Evolutionary conservation across 306 rosid species (phyloP), one percentile per base, ranked within the genome.

Genomic region (Betula pendula): DNA sequence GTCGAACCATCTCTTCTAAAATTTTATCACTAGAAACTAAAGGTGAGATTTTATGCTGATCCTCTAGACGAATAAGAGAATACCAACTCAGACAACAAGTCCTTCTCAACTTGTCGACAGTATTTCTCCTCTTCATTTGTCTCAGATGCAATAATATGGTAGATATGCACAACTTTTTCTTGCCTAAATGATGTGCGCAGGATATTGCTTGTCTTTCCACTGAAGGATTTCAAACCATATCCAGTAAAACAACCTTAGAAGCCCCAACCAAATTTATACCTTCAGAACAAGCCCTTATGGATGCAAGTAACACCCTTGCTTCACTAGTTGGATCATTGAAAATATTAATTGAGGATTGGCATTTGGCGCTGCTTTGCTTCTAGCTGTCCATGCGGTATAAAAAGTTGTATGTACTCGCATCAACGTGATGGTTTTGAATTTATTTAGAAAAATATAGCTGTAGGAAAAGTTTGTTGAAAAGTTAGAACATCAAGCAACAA

Each of bases 261-360:
- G 96, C 96, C 17, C 96, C 94, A 25, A 86, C 80, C 15, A 91
- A 80, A 79, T 75, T 83, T 47, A 91, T 91, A 10, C 96, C 96
- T 86, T 89, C 93, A 20, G 68, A 80, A 50, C 90, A 84, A 10
- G 92, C 88, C 84, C 7, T 87, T 3, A 77, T 89, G 31, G 92
- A 87, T 17, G 93, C 93, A 14, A 89, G 85, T 71, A 91, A 70
- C 6, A 86, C 89, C 73, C 77, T 81, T 2, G 80, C 90, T 42
- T 86, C 68, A 66, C 88, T 84, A 0, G 44, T 53, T 13, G 86
- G 84, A 20, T 89, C 80, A 35, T 91, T 89, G 75, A 91, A 89
- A 3, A 68, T 48, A 15, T 82, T 80, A 6, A 89, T 89, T 25
- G 80, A 80, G 27, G 78, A 43, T 62, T 88, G 97, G 0, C 94